These are phyloP conservation scores for Lactarius evosmus DNA, from an alignment of 768 basidiomycete species.

Conservation along the genomic window DNA sequence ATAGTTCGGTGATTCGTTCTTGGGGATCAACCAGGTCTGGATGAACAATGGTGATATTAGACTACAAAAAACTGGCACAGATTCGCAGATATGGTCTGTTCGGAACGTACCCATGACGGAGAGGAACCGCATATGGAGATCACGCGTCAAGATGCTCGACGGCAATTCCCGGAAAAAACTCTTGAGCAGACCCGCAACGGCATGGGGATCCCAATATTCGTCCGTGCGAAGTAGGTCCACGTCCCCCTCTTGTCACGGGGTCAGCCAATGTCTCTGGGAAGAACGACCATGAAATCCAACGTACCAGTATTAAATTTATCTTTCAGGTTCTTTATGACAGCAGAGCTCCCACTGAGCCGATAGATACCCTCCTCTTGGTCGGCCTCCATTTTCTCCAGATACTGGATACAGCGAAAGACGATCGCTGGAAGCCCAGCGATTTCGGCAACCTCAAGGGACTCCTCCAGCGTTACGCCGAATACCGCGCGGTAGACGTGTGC, in stretches of 20 bases:
- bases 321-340: slow-evolving; percentile 89
- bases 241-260: slow-evolving; percentile 75
- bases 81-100: slow-evolving; percentile 15
- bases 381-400: slow-evolving; percentile 89
- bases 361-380: slow-evolving; percentile 98
- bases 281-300: slow-evolving; percentile 29
- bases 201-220: slow-evolving; percentile 97
- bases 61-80: slow-evolving; percentile 4
- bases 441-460: slow-evolving; percentile 83
- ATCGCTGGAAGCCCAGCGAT: slow-evolving; percentile 92
- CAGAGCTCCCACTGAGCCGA: slow-evolving; percentile 89
- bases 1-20: slow-evolving; percentile 85
- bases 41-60: slow-evolving; percentile 19
- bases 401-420: slow-evolving; percentile 93
- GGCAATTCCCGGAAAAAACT: slow-evolving; percentile 91
- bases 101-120: slow-evolving; percentile 81
- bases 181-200: slow-evolving; percentile 93
- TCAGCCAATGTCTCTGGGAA: slow-evolving; percentile 2
- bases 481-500: slow-evolving; percentile 63
- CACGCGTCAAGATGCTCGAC: slow-evolving; percentile 86
- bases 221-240: slow-evolving; percentile 82
- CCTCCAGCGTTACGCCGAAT: slow-evolving; percentile 84
- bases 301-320: slow-evolving; percentile 89
- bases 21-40: slow-evolving; percentile 85
- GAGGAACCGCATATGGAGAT: slow-evolving; percentile 87